Conservation (phyloP, 257 asterid genomes). For the Solanum dulcamara region DNA sequence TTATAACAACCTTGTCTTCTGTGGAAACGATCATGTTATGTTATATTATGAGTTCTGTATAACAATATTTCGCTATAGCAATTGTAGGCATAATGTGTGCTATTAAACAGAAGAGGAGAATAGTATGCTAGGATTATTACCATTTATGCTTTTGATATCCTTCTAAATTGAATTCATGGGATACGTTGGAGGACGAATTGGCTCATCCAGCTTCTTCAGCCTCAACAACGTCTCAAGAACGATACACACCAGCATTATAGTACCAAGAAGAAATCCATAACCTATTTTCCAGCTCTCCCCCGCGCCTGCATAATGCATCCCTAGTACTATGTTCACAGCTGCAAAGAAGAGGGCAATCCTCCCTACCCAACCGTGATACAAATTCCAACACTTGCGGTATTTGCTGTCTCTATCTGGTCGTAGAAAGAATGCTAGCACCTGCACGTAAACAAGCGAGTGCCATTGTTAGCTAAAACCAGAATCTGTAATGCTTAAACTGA, state of each 20-base stretch:
- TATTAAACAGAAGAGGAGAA: background rate
- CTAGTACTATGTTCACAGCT: conserved; percentile 58
- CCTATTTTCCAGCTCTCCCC: conserved; percentile 60
- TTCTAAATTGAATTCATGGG: conserved; percentile 32
- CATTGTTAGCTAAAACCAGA: background rate
- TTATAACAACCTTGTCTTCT: background rate
- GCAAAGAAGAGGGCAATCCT: conserved; percentile 64
- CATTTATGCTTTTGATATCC: background rate
- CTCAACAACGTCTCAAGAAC: conserved; percentile 53
- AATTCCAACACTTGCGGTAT: conserved; percentile 55
- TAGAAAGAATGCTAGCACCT: conserved; percentile 68
- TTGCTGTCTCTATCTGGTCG: conserved; percentile 71
- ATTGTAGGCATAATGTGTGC: background rate
- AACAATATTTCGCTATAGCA: background rate
- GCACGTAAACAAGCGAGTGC: background rate
- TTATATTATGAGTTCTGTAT: background rate
- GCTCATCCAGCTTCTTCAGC: conserved; percentile 31
- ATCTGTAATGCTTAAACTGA: no score
- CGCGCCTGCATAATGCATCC: conserved; percentile 63
- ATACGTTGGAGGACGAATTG: conserved; percentile 26
- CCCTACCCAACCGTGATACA: conserved; percentile 74
- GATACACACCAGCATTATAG: conserved; percentile 26
- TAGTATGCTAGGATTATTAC: background rate
- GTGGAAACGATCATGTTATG: background rate
- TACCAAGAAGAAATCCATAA: conserved; percentile 58